Evolutionary conservation across 192 early-diverging fungal genomes (phyloP).

Genomic region (Phycomyces blakesleeanus): DNA sequence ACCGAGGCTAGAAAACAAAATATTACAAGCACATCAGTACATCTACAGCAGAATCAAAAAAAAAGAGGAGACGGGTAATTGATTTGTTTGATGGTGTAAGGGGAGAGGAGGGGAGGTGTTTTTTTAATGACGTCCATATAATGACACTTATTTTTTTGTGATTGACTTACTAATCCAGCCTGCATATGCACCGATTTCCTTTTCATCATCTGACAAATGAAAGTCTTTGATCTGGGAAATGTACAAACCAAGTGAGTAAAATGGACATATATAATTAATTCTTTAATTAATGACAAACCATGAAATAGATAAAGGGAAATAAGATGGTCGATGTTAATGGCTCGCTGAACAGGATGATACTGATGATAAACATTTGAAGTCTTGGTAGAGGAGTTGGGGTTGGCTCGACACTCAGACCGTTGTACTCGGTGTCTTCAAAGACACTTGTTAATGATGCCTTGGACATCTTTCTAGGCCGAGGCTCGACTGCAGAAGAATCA

Average conservation of each 20-base stretch:
- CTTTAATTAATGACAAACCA: no score
- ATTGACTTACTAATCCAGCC: conserved; percentile 55
- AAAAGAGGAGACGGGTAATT: no score
- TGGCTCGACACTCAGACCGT: no score
- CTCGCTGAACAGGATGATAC: conserved; percentile 56
- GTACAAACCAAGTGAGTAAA: conserved; percentile 1
- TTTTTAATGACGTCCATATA: no score
- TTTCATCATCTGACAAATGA: conserved; percentile 61
- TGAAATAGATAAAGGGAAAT: conserved; percentile 85
- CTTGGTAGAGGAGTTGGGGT: conserved; percentile 41
- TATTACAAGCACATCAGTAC: background rate
- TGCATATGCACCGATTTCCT: conserved; percentile 80
- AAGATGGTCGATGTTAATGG: conserved; percentile 68
- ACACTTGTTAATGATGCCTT: no score
- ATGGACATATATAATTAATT: background rate
- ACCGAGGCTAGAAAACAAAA: conserved; percentile 43
- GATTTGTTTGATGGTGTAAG: no score
- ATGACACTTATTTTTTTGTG: no score
- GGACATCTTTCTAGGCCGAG: no score
- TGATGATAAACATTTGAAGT: conserved; percentile 45
- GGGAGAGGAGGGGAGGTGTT: no score
- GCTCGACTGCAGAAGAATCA: background rate
- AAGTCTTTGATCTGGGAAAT: conserved; percentile 69
- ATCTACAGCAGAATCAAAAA: background rate
- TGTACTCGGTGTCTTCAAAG: no score